Base-by-base conservation (phyloP, 768 basidiomycete species). In the Pseudohyphozyma bogoriensis region DNA sequence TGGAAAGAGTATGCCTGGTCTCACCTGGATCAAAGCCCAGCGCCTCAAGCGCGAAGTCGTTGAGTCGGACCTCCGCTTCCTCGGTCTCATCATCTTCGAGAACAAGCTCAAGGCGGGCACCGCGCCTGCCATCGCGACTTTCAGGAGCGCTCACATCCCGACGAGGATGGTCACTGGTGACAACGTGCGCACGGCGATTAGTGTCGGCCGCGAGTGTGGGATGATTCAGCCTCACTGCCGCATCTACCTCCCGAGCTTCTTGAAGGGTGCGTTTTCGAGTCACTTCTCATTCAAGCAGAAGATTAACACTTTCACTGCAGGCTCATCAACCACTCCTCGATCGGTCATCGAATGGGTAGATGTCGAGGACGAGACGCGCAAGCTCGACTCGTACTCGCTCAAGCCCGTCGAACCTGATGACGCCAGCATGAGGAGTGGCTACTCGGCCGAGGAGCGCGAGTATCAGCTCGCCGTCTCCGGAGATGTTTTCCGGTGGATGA, bases 151-250 rank as follows among this genome's bases (percentile, higher is more conserved):
- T 1, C 90, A 96, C 75, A 76, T 99, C 39, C 87, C 89, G 24
- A 92, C 89, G 69, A 80, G 92, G 65, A 97, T 99, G 95, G 92
- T 95, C 53, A 99, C 95, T 1, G 95, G 95, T 13, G 95, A 99
- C 71, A 99, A 99, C 65, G 85, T 91, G 35, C 78, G 95, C 42
- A 99, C 95, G 9, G 95, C 93, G 7, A 87, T 96, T 69, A 95
- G 91, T 66, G 93, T 99, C 39, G 95, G 91, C 2, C 78, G 92
- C 60, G 95, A 99, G 75, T 97, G 93, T 66, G 82, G 81, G 44
- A 76, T 99, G 57, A 84, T 97, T 68, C 86, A 83, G 62, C 87
- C 88, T 65, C 85, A 87, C 22, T 87, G 86, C 0, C 85, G 92
- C 70, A 85, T 97, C 18, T 99, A 91, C 72, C 77, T 83, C 13